Conservation (phyloP, 106 monocot species). For the Amphibolis antarctica region DNA sequence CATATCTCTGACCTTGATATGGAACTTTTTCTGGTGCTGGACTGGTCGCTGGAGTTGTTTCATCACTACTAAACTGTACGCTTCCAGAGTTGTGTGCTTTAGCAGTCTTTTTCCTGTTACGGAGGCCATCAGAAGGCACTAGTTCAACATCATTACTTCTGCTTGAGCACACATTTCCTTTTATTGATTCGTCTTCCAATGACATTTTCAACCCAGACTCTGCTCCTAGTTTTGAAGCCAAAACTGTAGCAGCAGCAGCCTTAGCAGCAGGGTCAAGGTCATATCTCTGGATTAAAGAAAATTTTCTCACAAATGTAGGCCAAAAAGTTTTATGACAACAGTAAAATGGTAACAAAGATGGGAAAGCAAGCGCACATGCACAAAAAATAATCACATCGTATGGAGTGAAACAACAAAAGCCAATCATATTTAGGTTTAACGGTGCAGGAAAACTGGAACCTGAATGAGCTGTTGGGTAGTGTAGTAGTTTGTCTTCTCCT, state of each 20-base stretch:
- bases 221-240: conserved; percentile 76
- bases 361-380: not conserved
- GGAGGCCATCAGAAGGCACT: conserved; percentile 36
- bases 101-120: conserved; percentile 48
- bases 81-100: conserved; percentile 24
- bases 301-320: not conserved
- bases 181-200: conserved; percentile 58
- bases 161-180: conserved; percentile 4
- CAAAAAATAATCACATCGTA: not conserved
- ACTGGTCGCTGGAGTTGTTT: conserved; percentile 8
- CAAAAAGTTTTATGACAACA: not conserved
- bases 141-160: conserved; percentile 43
- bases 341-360: not conserved
- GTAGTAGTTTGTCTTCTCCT: conserved; percentile 98
- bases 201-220: conserved; percentile 76
- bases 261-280: conserved; percentile 92
- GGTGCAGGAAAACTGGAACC: conserved; percentile 20
- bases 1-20: conserved; percentile 18
- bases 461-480: conserved; percentile 87
- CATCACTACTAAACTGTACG: conserved; percentile 13
- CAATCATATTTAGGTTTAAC: not conserved
- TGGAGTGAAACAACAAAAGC: too few species aligned
- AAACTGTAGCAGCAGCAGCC: conserved; percentile 76
- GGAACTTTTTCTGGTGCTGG: conserved; percentile 22
- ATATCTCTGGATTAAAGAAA: conserved; percentile 44